Conservation (phyloP, 1,284 basidiomycete species). For the Moesziomyces aphidis region DNA sequence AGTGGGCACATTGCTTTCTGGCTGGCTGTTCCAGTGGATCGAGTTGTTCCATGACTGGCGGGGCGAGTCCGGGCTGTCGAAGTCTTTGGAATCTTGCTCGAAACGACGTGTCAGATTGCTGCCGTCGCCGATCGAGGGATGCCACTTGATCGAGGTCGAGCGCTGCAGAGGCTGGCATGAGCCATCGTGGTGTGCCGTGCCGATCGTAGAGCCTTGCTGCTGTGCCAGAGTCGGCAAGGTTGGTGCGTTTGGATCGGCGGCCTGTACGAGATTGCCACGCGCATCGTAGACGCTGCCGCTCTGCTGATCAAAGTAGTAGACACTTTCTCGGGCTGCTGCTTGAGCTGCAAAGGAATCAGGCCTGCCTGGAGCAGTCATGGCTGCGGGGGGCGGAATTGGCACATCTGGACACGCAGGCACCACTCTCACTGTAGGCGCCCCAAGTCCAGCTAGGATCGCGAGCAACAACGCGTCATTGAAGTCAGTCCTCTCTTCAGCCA, state of each 20-base stretch:
- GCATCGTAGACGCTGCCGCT: conserved; percentile 29
- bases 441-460: conserved; percentile 8
- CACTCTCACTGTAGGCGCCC: conserved; percentile 7
- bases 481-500: not conserved
- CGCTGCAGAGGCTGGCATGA: conserved; percentile 4
- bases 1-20: conserved; percentile 1
- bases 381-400: conserved; percentile 3
- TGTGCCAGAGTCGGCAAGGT: not conserved
- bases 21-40: conserved; percentile 4
- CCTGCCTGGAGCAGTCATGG: not conserved
- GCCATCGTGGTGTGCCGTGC: conserved; percentile 1
- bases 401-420: conserved; percentile 8
- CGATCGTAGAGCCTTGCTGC: not conserved
- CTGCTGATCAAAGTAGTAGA: conserved; percentile 39
- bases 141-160: conserved; percentile 41
- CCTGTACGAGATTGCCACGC: conserved; percentile 17
- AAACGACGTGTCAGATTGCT: conserved; percentile 2
- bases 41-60: conserved; percentile 12
- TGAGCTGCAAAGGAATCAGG: not conserved
- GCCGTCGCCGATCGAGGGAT: conserved; percentile 24
- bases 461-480: not conserved
- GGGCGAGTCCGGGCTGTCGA: conserved; percentile 8
- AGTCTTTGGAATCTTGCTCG: conserved; percentile 10
- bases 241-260: not conserved
- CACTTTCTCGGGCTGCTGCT: conserved; percentile 1